Evolutionary conservation across 164 flowering plant species (phyloP).

Genomic region (Stephania yunnanensis): DNA sequence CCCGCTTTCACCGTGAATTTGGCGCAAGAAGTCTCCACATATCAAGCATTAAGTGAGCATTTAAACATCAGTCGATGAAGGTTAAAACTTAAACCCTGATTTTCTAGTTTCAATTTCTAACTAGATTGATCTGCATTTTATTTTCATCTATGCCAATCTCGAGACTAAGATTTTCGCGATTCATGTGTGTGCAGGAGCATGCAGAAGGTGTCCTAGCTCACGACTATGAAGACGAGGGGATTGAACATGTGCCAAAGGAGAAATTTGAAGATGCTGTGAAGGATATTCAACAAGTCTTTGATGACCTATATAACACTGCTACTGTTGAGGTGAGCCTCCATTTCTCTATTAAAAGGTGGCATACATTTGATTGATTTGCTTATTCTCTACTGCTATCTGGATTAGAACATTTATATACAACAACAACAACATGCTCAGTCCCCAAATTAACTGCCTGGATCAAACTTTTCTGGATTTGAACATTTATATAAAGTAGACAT

Average conservation of each 20-base stretch:
- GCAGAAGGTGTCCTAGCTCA: slow-evolving; percentile 93
- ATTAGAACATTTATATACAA: no score
- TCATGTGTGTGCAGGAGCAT: slow-evolving; percentile 54
- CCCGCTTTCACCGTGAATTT: background rate
- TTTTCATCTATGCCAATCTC: background rate
- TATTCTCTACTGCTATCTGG: background rate
- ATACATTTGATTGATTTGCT: background rate
- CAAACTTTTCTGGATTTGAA: no score
- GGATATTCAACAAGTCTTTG: slow-evolving; percentile 70
- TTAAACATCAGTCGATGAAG: no score
- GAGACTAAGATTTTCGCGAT: background rate
- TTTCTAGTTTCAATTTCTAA: no score
- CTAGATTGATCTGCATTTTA: background rate
- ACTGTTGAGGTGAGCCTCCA: slow-evolving; percentile 59
- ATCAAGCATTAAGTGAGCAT: no score
- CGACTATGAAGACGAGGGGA: slow-evolving; percentile 97
- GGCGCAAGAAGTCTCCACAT: background rate
- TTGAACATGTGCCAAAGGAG: slow-evolving; percentile 80
- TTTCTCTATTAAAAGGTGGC: background rate
- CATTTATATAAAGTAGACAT: no score
- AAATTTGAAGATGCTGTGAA: slow-evolving; percentile 86
- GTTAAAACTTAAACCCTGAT: no score
- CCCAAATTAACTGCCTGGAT: no score
- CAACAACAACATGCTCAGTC: no score
- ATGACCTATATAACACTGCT: slow-evolving; percentile 44